These are phyloP conservation scores for Chlorella sp. DNA, from an alignment of 139 green algal species.

Conservation along the genomic window DNA sequence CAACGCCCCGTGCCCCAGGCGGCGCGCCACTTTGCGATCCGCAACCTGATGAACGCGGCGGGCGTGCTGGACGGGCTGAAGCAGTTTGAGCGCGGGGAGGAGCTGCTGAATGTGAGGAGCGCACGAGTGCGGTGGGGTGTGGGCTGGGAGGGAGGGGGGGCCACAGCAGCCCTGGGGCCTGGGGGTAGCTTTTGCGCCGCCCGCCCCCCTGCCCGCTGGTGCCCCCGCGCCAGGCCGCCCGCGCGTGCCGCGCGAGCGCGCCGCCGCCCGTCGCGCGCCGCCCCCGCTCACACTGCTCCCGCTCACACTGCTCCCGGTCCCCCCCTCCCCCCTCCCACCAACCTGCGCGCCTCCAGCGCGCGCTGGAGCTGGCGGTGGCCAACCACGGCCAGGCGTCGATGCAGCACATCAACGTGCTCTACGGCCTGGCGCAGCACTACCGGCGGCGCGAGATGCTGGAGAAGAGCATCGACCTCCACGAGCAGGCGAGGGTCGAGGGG, in stretches of 20 bases:
- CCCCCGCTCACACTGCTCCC: too few relatives aligned
- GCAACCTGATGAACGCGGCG: constrained; percentile 42
- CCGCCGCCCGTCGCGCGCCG: too few relatives aligned
- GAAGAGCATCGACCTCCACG: constrained; percentile 29
- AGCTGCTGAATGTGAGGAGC: constrained; percentile 12
- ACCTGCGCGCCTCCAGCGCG: constrained; percentile 10
- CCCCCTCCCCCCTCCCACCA: too few relatives aligned
- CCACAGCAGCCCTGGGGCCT: too few relatives aligned
- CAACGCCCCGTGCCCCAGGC: neutral
- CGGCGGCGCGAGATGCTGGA: constrained; percentile 15
- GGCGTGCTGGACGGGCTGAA: constrained; percentile 33
- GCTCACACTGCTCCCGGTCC: too few relatives aligned
- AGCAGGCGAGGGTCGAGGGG: neutral
- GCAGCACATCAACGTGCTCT: constrained; percentile 41
- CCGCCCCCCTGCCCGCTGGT: too few relatives aligned
- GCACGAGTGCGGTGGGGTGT: too few relatives aligned
- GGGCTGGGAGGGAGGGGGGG: too few relatives aligned
- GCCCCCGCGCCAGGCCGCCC: too few relatives aligned
- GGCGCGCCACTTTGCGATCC: constrained; percentile 38
- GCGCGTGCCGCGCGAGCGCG: too few relatives aligned
- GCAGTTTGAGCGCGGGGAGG: constrained; percentile 22
- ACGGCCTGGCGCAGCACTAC: constrained; percentile 34
- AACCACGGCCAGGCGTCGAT: constrained; percentile 25
- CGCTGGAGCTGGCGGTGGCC: constrained; percentile 26
- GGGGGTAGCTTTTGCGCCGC: too few relatives aligned